These are phyloP conservation scores for Miamiensis avidus DNA, from an alignment of 169 alveolate genomes.

Conservation along the genomic window DNA sequence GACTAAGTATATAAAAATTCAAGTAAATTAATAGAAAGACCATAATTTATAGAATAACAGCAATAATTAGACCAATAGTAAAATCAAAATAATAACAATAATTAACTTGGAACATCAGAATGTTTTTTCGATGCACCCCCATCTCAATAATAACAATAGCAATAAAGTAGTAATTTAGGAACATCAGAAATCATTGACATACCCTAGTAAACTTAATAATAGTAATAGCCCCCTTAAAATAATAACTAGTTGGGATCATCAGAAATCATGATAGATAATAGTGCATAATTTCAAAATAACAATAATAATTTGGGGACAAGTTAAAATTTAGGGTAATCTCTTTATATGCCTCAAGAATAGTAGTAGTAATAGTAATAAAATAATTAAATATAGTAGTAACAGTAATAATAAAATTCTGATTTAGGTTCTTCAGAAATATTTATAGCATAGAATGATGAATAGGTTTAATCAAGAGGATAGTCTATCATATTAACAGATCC, in stretches of 20 bases:
- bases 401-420: neutral
- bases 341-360: too few relatives aligned
- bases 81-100: too few relatives aligned
- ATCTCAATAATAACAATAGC: neutral
- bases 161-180: neutral
- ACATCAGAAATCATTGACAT: neutral
- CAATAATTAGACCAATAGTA: neutral
- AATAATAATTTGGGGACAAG: neutral
- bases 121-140: neutral
- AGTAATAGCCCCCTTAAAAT: neutral
- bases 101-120: neutral
- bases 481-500: neutral
- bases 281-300: too few relatives aligned
- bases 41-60: too few relatives aligned
- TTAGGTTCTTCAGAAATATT: neutral
- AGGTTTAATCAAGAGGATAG: neutral
- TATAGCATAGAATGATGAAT: neutral
- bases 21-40: too few relatives aligned
- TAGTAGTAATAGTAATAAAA: too few relatives aligned
- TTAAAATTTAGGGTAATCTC: neutral
- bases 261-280: too few relatives aligned
- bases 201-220: too few relatives aligned
- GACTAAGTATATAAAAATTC: too few relatives aligned
- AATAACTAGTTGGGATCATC: neutral
- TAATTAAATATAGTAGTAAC: neutral